Conservation (phyloP, 352 stramenopile species). For the Globisporangium polare region DNA sequence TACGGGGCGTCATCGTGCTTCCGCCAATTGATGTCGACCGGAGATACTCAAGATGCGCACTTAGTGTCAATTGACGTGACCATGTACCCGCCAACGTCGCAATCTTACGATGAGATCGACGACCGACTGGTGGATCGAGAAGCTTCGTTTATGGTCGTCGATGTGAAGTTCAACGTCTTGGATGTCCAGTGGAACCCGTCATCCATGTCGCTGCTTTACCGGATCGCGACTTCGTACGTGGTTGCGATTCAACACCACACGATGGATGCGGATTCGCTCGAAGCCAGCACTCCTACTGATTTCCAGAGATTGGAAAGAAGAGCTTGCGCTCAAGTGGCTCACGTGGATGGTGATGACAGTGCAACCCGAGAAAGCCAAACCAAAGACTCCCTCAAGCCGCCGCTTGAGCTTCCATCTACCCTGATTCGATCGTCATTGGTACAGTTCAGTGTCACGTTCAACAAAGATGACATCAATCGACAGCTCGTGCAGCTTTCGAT, state of each 20-base stretch:
- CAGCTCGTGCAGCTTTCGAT: constrained; percentile 62
- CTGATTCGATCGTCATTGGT: constrained; percentile 61
- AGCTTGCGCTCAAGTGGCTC: neutral
- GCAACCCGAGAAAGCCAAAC: neutral
- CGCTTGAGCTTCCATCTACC: constrained; percentile 16
- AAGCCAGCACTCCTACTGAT: neutral
- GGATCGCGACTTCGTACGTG: constrained; percentile 61
- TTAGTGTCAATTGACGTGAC: constrained; percentile 51
- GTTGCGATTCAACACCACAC: constrained; percentile 39
- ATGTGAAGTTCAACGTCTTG: constrained; percentile 65
- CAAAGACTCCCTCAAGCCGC: constrained; percentile 4
- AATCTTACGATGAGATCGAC: constrained; percentile 5
- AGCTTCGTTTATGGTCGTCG: constrained; percentile 37
- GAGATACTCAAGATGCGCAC: constrained; percentile 22
- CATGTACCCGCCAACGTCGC: constrained; percentile 24
- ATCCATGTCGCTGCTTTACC: constrained; percentile 71
- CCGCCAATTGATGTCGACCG: constrained; percentile 67
- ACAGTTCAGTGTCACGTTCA: constrained; percentile 76
- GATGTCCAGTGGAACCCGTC: constrained; percentile 85
- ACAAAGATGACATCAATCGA: constrained; percentile 73
- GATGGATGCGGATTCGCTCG: constrained; percentile 6
- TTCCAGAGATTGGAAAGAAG: neutral
- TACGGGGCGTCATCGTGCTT: constrained; percentile 45
- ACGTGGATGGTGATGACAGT: neutral
- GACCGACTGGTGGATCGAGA: neutral